These are phyloP conservation scores for Dendrocalamus sinicus DNA, from an alignment of 176 grass and related monocot genomes.

Conservation along the genomic window DNA sequence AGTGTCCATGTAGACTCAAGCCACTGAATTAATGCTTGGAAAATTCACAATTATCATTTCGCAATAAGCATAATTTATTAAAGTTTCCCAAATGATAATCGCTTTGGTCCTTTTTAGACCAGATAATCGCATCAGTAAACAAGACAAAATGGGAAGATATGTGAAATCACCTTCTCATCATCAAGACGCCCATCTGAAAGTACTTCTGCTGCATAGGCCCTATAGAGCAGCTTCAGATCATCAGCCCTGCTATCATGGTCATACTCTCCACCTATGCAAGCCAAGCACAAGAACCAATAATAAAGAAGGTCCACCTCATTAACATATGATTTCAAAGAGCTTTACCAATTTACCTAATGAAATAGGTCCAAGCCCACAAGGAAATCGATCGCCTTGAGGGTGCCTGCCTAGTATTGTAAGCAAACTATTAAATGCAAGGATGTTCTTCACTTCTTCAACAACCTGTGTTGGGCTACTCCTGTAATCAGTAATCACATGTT, in stretches of 20 bases:
- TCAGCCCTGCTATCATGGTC: constrained; percentile 71
- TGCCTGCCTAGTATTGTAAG: constrained; percentile 78
- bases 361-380: constrained; percentile 79
- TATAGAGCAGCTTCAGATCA: constrained; percentile 86
- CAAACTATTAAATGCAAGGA: constrained; percentile 80
- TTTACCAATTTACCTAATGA: constrained; percentile 70
- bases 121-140: constrained; percentile 19
- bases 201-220: constrained; percentile 74
- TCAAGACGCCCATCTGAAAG: constrained; percentile 74
- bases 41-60: not conserved
- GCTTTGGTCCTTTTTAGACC: not conserved
- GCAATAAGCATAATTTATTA: not conserved
- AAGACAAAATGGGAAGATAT: constrained; percentile 20
- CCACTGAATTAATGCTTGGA: not conserved
- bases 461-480: constrained; percentile 63
- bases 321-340: constrained; percentile 40
- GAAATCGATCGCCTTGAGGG: constrained; percentile 63
- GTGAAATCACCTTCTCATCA: constrained; percentile 66
- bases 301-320: constrained; percentile 33
- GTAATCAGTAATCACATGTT: constrained; percentile 49
- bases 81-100: not conserved
- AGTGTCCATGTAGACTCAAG: constrained; percentile 16
- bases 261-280: constrained; percentile 70
- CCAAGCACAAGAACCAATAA: constrained; percentile 21
- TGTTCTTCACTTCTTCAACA: constrained; percentile 74